Conservation (phyloP, 805 yeast species). For the Cyberlindnera mississippiensis region DNA sequence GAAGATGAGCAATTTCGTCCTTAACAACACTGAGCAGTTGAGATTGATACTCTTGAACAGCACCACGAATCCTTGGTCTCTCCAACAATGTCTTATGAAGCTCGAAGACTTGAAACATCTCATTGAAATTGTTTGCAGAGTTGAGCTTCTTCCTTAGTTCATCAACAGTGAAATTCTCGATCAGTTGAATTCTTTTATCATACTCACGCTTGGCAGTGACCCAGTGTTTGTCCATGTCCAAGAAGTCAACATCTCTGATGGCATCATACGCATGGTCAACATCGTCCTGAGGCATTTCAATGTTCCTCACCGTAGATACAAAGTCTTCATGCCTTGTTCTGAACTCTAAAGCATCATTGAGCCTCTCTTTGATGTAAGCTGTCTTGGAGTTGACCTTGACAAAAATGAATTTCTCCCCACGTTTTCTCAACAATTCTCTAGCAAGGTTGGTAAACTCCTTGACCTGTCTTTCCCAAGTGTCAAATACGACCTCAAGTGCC, state of each 20-base stretch:
- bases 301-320: constrained; percentile 31
- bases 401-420: constrained; percentile 66
- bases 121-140: constrained; percentile 38
- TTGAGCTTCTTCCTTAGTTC: constrained; percentile 38
- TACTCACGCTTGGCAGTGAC: constrained; percentile 37
- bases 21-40: constrained; percentile 46
- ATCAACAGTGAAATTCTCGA: constrained; percentile 44
- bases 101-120: constrained; percentile 49
- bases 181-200: constrained; percentile 36
- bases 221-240: constrained; percentile 42
- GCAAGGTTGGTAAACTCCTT: constrained; percentile 63
- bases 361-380: constrained; percentile 36
- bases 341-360: constrained; percentile 42
- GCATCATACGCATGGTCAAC: constrained; percentile 40
- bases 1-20: constrained; percentile 41
- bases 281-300: constrained; percentile 25
- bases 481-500: constrained; percentile 34
- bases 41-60: constrained; percentile 56
- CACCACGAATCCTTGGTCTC: constrained; percentile 53
- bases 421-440: constrained; percentile 69
- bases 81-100: constrained; percentile 44
- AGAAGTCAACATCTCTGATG: constrained; percentile 34
- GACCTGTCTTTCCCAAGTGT: constrained; percentile 54
- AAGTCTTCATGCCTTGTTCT: constrained; percentile 53
- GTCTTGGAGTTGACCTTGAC: constrained; percentile 53